Conservation (phyloP, 176 grass and related monocot species). For the Carex scoparia region DNA sequence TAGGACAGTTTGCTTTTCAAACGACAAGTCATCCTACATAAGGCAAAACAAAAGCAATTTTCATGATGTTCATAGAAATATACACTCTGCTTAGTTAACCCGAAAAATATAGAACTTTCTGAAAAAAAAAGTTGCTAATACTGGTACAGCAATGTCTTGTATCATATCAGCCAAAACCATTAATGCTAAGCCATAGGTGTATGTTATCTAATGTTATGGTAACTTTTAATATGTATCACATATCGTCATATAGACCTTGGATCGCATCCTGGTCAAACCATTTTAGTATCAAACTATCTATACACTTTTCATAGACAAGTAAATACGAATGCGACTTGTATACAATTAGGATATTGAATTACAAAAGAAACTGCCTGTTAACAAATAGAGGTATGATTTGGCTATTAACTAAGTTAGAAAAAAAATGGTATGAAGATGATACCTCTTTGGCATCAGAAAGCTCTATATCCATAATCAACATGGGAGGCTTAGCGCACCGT, state of each 20-base stretch:
- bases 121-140: neutral
- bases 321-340: neutral
- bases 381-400: neutral
- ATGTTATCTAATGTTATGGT: neutral
- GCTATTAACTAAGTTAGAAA: neutral
- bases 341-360: neutral
- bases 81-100: neutral
- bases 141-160: neutral
- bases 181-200: neutral
- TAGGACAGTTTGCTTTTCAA: slow-evolving; percentile 16
- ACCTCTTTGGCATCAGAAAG: slow-evolving; percentile 41
- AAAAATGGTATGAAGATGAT: neutral
- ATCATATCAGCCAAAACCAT: neutral
- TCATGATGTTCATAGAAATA: neutral
- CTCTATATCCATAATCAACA: slow-evolving; percentile 39
- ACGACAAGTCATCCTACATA: slow-evolving; percentile 4
- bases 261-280: neutral
- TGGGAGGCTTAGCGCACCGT: slow-evolving; percentile 20
- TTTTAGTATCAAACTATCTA: neutral
- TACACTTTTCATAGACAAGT: neutral
- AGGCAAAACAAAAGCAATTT: slow-evolving; percentile 12
- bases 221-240: neutral
- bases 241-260: neutral
- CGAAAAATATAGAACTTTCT: neutral
- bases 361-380: neutral